Evolutionary conservation across 192 early-diverging fungal genomes (phyloP), one percentile per base, ranked within the genome.

Genomic region (Backusella liffmaniae): DNA sequence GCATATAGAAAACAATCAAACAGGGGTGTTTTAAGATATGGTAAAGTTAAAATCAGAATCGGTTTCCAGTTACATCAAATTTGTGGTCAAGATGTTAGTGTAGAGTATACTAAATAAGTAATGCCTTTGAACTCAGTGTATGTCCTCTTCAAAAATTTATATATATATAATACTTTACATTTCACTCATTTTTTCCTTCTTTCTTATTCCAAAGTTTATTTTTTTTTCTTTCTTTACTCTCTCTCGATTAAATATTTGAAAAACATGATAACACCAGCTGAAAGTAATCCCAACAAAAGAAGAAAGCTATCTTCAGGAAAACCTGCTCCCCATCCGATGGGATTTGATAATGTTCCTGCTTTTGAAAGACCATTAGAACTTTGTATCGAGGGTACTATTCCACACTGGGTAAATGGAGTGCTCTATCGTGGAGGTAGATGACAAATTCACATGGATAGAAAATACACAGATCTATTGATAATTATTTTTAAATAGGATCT

Each of bases 281-380:
- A 37, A 21, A 0, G 51, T 16, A 44, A 13, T 15, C 15, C 42
- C 12, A 44, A 44, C 13, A 44, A 51, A 56, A 78, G 73, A 21
- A 62, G 66, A 15, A 72, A 41, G n/a, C 66, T 12, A 16, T n/a
- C 44, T 15, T 1, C 7, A 15, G 41, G 39, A 13, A 23, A 59
- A 44, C 51, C 72, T 36, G 67, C 79, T 1, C 72, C 76, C 12
- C 77, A 75, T n/a, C 81, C 81, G 3, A 51, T 76, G 21, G 81
- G 81, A 1, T 76, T 73, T 15, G 73, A 83, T 35, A 83, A 83
- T 65, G 74, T 75, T 1, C 81, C 81, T 23, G 77, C 74, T 13
- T 62, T 30, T 23, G 41, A 71, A 21, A 65, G 6, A 21, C 72
- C 30, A 15, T n/a, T 75, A 3, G 39, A 72, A 26, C 21, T 82